These are phyloP conservation scores for Rhizoclosmatium sp. DNA, from an alignment of 192 early-diverging fungal species.

Conservation along the genomic window DNA sequence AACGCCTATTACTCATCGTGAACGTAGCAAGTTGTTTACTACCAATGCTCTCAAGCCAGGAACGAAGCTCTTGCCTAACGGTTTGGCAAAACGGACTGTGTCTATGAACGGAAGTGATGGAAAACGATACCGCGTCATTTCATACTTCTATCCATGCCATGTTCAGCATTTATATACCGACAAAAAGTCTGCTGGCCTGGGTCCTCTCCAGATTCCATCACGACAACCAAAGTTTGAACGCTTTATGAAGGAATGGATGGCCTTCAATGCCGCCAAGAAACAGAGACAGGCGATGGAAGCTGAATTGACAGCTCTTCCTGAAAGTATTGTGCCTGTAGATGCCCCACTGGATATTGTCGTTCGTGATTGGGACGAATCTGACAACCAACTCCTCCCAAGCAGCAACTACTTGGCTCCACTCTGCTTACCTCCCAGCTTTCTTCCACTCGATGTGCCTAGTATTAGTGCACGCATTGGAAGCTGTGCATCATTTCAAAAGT, in stretches of 20 bases:
- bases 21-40: background rate
- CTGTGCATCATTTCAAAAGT: too few species aligned
- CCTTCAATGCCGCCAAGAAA: background rate
- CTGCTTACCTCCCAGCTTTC: background rate
- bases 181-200: background rate
- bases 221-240: background rate
- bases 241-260: slow-evolving; percentile 7
- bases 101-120: slow-evolving; percentile 1
- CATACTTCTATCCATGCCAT: slow-evolving; percentile 18
- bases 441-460: background rate
- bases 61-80: slow-evolving; percentile 11
- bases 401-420: background rate
- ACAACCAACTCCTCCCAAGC: background rate
- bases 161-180: slow-evolving; percentile 3
- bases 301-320: background rate
- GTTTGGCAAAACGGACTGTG: background rate
- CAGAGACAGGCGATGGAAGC: background rate
- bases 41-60: background rate
- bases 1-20: background rate
- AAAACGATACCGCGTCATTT: slow-evolving; percentile 15
- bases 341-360: background rate
- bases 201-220: background rate
- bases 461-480: too few species aligned
- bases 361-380: background rate
- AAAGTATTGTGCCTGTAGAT: background rate